phyloP scores from a whole-genome alignment of 371 early-diverging fungal genomes.

The Rhizopus sp. region DNA sequence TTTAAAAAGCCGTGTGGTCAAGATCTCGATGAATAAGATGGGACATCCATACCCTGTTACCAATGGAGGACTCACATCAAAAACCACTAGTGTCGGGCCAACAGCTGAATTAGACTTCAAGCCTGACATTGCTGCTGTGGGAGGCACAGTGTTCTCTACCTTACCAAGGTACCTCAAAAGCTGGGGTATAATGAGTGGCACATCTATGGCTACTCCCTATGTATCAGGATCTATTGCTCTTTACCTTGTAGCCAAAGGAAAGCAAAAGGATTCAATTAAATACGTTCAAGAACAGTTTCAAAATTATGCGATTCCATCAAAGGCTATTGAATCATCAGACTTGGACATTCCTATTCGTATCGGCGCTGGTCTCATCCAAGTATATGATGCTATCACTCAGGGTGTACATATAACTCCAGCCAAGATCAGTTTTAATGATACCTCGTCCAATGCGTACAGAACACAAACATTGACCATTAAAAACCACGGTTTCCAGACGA shows the following conservation, averaged over 20 bases:
- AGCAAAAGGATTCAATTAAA: conserved; percentile 7
- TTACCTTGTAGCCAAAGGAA: conserved; percentile 35
- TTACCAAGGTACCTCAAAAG: conserved; percentile 40
- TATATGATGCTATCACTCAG: conserved; percentile 55
- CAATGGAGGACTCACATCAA: conserved; percentile 28
- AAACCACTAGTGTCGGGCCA: conserved; percentile 50
- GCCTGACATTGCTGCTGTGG: conserved; percentile 65
- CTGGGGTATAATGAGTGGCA: conserved; percentile 66
- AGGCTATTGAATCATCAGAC: neutral
- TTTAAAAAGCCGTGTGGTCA: conserved; percentile 4
- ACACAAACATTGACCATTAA: conserved; percentile 46
- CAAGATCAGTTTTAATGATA: conserved; percentile 65
- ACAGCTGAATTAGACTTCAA: conserved; percentile 33
- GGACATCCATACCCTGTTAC: conserved; percentile 14
- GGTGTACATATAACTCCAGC: conserved; percentile 57
- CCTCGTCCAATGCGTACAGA: conserved; percentile 29
- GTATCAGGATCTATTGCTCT: conserved; percentile 67
- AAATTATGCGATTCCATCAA: conserved; percentile 44
- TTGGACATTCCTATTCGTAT: conserved; percentile 41
- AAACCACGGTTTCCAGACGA: conserved; percentile 50
- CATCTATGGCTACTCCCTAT: conserved; percentile 75
- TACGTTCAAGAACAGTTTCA: conserved; percentile 31
- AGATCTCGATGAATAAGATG: neutral
- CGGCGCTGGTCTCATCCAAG: conserved; percentile 74
- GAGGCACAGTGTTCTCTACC: conserved; percentile 71